A percentile compares a stretch with the other conserved stretches of the same genome.
phyloP scores from a whole-genome alignment of 306 rosid species.

The Ormosia semicastrata region DNA sequence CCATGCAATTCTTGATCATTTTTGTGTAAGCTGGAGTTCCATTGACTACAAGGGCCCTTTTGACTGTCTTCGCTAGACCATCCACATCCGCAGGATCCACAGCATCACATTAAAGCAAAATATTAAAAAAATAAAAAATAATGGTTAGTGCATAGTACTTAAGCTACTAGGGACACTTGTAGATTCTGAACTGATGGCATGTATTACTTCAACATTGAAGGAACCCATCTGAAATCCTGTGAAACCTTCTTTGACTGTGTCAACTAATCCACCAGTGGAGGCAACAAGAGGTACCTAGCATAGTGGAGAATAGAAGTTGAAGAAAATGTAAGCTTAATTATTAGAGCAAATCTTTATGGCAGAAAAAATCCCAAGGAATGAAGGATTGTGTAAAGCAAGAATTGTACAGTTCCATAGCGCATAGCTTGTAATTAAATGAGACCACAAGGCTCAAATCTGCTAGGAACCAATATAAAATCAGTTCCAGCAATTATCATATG shows the following conservation, averaged over 20 bases:
- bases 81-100: slow-evolving; percentile 65
- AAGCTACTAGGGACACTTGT: background rate
- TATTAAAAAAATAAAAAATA: background rate
- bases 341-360: background rate
- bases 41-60: slow-evolving; percentile 46
- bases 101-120: slow-evolving; percentile 58
- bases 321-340: background rate
- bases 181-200: background rate
- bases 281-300: slow-evolving; percentile 77
- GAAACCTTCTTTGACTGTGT: slow-evolving; percentile 80
- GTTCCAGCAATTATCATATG: slow-evolving; percentile 83
- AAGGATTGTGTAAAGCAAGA: background rate
- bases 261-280: slow-evolving; percentile 87
- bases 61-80: slow-evolving; percentile 54
- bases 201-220: slow-evolving; percentile 75
- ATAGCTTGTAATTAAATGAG: slow-evolving; percentile 84
- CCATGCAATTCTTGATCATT: slow-evolving; percentile 71
- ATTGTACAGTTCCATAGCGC: slow-evolving; percentile 75
- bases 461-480: slow-evolving; percentile 69
- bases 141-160: slow-evolving; percentile 12
- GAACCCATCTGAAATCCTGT: slow-evolving; percentile 90
- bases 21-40: slow-evolving; percentile 61
- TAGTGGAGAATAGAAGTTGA: slow-evolving; percentile 8
- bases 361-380: background rate
- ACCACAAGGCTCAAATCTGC: slow-evolving; percentile 89